phyloP scores from a whole-genome alignment of 2,329 filamentous ascomycete species.

The Fusarium nematophilum region DNA sequence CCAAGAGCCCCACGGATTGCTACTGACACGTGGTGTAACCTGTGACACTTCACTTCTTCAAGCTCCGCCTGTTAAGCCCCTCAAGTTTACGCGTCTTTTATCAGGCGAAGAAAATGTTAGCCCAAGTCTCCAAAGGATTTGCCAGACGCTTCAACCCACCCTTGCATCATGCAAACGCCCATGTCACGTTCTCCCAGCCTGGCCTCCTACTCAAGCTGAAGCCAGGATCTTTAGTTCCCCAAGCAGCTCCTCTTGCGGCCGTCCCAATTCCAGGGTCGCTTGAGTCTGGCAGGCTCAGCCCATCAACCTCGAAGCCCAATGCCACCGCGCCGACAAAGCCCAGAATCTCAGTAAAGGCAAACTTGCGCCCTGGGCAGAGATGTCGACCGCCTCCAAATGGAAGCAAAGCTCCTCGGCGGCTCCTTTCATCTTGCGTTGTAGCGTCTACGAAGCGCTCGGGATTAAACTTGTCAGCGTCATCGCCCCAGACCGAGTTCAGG shows the following conservation, averaged over 20 bases:
- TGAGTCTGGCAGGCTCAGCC: slow-evolving; percentile 21
- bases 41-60: too few relatives aligned
- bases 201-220: slow-evolving; percentile 2
- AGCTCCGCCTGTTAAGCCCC: too few relatives aligned
- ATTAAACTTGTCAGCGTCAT: slow-evolving; percentile 28
- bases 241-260: slow-evolving; percentile 11
- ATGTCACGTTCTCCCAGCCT: slow-evolving; percentile 21
- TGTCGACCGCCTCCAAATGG: slow-evolving; percentile 49
- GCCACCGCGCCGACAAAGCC: slow-evolving; percentile 19
- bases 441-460: slow-evolving; percentile 38
- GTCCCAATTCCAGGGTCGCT: slow-evolving; percentile 8
- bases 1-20: too few relatives aligned
- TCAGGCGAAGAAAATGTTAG: too few relatives aligned
- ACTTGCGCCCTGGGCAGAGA: slow-evolving; percentile 48
- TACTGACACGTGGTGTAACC: too few relatives aligned
- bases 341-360: slow-evolving; percentile 44
- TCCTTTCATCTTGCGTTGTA: slow-evolving; percentile 34
- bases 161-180: neutral
- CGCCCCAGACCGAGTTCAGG: slow-evolving; percentile 34
- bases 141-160: too few relatives aligned
- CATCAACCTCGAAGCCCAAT: slow-evolving; percentile 21
- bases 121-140: too few relatives aligned
- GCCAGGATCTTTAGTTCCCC: neutral
- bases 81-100: too few relatives aligned
- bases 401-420: slow-evolving; percentile 37